Base-by-base conservation (phyloP, 768 basidiomycete species). In the Kwoniella pini region DNA sequence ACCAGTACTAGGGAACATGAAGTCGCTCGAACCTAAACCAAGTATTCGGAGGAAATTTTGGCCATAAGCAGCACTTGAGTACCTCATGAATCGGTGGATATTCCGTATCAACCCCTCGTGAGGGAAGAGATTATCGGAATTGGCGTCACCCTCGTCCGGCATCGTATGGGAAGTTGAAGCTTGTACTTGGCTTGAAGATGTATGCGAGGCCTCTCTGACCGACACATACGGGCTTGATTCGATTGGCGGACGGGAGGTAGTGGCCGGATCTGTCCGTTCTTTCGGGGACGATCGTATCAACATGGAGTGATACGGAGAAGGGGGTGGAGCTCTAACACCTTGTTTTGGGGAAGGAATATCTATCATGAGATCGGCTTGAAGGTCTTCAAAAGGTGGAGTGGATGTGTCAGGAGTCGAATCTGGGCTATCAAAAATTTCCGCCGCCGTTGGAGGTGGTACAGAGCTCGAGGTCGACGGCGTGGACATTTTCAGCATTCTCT, bases 21-120 rank as follows among this genome's bases (percentile, higher is more conserved):
- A 78, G 50, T 79, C 77, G 33, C 58, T 57, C n/a, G 68, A 66
- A 3, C 70, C 76, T 31, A 79, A 54, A 0, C 77, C 76, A 10
- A 80, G 64, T 2, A 80, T 76, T 6, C 78, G 56, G 10, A 78
- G 54, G 57, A 78, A 78, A 53, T 70, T 74, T 67, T 78, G 77
- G 2, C 74, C 74, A 50, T 76, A 76, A 5, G 74, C 74, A 5
- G 74, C 74, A 45, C 65, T 70, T 2, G 73, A 69, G 45, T 74
- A 80, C 21, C 71, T 46, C 71, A 79, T 79, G 48, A 76, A 80
- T 9, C 71, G 65, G 48, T 77, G 76, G 6, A 79, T 57, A 54
- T 80, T 80, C 36, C 57, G 48, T 28, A 77, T 56, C 31, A 75
- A 55, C 26, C 68, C 60, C 22, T 67, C 68, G 24, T 65, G 66